A percentile compares a stretch with the other conserved stretches of the same genome.
These are phyloP conservation scores for Striga asiatica DNA, from an alignment of 257 asterid species.

Conservation along the genomic window DNA sequence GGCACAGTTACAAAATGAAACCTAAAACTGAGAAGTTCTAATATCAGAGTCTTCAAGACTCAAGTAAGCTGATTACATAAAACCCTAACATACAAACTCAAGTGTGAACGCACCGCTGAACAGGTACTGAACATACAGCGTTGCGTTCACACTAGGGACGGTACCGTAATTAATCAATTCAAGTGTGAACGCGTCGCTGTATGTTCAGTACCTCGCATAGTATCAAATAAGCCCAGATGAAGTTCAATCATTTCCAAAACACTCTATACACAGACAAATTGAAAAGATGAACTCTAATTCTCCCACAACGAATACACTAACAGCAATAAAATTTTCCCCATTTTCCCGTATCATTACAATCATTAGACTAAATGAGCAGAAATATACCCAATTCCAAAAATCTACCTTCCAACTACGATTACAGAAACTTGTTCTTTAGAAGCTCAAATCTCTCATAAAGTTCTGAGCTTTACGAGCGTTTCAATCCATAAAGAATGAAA, in stretches of 20 bases:
- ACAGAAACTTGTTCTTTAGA: neutral
- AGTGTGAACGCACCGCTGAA: too few species aligned
- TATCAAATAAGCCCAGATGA: conserved; percentile 15
- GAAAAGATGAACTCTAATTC: conserved; percentile 4
- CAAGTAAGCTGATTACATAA: too few species aligned
- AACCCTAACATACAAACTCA: neutral
- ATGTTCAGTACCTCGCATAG: too few species aligned
- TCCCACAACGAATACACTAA: conserved; percentile 8
- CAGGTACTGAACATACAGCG: too few species aligned
- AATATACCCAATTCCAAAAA: conserved; percentile 6
- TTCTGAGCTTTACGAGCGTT: neutral
- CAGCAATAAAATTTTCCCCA: too few species aligned
- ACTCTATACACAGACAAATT: conserved; percentile 37
- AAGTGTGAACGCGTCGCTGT: too few species aligned
- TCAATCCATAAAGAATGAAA: neutral
- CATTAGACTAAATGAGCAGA: neutral
- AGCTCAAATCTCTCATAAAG: neutral
- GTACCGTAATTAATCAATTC: too few species aligned
- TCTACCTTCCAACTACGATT: neutral
- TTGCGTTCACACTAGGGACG: too few species aligned
- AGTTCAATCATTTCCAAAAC: conserved; percentile 98
- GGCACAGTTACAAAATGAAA: neutral
- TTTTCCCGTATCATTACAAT: too few species aligned
- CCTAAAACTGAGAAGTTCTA: neutral
- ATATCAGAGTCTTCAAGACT: neutral